Base-by-base conservation (phyloP, 2,329 filamentous ascomycete species). In the Epichloe sylvatica region DNA sequence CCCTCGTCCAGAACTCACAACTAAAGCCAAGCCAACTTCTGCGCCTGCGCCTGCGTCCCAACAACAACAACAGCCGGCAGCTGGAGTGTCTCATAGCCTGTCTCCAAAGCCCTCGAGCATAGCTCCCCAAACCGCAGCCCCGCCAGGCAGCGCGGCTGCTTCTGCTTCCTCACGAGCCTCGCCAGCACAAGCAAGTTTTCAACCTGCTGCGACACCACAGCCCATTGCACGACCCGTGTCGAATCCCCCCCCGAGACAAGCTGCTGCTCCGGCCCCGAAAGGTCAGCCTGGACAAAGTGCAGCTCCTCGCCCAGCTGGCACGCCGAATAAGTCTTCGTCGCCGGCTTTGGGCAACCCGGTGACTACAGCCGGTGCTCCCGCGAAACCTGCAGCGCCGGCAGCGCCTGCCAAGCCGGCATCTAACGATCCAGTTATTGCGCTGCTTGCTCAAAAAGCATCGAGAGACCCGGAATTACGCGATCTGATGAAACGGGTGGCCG, bases 401-500 rank as follows among this genome's bases (percentile, higher is more conserved):
- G 40, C 50, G 4, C 49, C 56, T 11, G 49, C 7, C 7, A 63
- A 62, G 49, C 57, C 63, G 4, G 57, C 59, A 8, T 52, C 66
- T n/a, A 67, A 71, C 23, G 86, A 91, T 59, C 86, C 86, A 0
- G 87, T 92, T 41, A 91, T 92, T 50, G 82, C 88, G 46, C 80
- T 85, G 54, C 69, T 92, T 25, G 86, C 86, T 0, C 83, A 86
- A 57, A 79, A 80, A 55, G 86, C 86, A 6, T 84, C 83, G 0
- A 80, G 78, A 25, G 84, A 92, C 60, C 75, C 80, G 0, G 75
- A 83, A 49, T 70, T 92, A 9, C 82, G 88, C 51, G 80, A 84
- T 36, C 70, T 92, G 0, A 92, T 92, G 86, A 87, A 87, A 62
- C 79, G 86, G 48, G 86, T 92, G 0, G 86, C 86, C 0, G 80